These are phyloP conservation scores for Lactarius vividus DNA, from an alignment of 768 basidiomycete genomes.

Conservation along the genomic window DNA sequence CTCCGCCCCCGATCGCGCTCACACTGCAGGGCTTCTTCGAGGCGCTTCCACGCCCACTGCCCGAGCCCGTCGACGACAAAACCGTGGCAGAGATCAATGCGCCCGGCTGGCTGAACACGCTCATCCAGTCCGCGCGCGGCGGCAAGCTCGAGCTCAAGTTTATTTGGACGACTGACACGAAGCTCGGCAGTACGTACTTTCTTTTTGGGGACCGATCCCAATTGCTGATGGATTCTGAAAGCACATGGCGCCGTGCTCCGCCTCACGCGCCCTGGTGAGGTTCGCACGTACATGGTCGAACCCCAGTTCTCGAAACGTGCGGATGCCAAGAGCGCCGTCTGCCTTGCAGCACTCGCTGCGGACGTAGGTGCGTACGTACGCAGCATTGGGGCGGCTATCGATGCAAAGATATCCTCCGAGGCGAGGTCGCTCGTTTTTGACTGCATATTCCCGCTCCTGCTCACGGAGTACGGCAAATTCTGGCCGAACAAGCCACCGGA, in stretches of 20 bases:
- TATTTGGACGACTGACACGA: constrained; percentile 43
- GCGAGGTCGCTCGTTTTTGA: constrained; percentile 46
- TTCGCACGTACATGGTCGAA: constrained; percentile 61
- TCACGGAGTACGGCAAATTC: constrained; percentile 46
- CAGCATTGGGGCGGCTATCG: constrained; percentile 40
- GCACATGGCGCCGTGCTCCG: constrained; percentile 65
- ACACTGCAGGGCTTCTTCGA: constrained; percentile 60
- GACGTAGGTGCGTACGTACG: constrained; percentile 59
- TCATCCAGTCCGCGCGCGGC: constrained; percentile 52
- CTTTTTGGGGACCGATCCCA: background rate
- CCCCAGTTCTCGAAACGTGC: constrained; percentile 54
- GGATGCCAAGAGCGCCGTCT: constrained; percentile 70
- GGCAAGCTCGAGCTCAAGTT: constrained; percentile 44
- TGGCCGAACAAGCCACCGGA: constrained; percentile 38
- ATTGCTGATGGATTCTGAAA: constrained; percentile 27
- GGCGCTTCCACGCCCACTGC: constrained; percentile 62
- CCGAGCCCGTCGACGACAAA: constrained; percentile 48
- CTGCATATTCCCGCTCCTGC: constrained; percentile 45
- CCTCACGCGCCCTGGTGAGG: constrained; percentile 50
- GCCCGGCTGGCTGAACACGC: constrained; percentile 50
- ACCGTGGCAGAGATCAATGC: constrained; percentile 52
- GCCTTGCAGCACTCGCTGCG: constrained; percentile 61
- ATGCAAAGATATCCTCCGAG: constrained; percentile 45
- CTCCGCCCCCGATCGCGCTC: constrained; percentile 22
- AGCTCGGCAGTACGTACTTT: constrained; percentile 43